Percentiles rank a stretch among this genome's conserved stretches.
Evolutionary conservation across 192 early-diverging fungal species (phyloP).

Genomic region (Lobosporangium transversale): DNA sequence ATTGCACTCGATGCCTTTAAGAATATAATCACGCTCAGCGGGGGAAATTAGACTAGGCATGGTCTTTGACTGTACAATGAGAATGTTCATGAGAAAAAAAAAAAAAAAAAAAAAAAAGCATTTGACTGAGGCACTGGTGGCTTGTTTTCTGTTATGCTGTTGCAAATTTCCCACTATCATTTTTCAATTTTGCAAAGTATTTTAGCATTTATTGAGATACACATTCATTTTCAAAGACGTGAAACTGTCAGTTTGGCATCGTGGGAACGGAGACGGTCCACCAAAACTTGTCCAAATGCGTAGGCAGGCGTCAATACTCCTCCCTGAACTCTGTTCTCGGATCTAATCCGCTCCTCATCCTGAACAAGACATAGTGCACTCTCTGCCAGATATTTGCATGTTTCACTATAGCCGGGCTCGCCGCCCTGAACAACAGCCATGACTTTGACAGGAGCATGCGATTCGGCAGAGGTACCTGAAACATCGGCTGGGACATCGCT

Average conservation of each 20-base stretch:
- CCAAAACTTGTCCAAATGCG: constrained; percentile 79
- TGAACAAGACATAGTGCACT: constrained; percentile 78
- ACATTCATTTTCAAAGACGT: constrained; percentile 30
- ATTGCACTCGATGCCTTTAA: constrained; percentile 79
- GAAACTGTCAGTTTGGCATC: constrained; percentile 57
- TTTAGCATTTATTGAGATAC: too few relatives aligned
- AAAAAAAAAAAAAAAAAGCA: too few relatives aligned
- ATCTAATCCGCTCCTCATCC: constrained; percentile 60
- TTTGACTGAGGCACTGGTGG: background rate
- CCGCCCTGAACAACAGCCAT: constrained; percentile 47
- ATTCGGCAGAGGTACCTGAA: constrained; percentile 29
- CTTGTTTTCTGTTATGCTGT: background rate
- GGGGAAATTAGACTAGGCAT: constrained; percentile 71
- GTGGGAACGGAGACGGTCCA: constrained; percentile 70
- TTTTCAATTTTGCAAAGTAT: too few relatives aligned
- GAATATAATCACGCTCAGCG: constrained; percentile 86
- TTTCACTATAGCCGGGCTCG: constrained; percentile 89
- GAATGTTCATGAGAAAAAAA: too few relatives aligned
- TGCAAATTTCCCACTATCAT: background rate
- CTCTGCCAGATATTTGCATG: constrained; percentile 81
- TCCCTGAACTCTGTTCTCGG: constrained; percentile 59
- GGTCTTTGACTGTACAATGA: background rate
- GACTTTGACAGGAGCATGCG: constrained; percentile 6
- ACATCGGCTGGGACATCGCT: constrained; percentile 57
- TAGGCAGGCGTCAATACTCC: constrained; percentile 85